Evolutionary conservation across 331 rosid species (phyloP).

Genomic region (Dryas integrifolia): DNA sequence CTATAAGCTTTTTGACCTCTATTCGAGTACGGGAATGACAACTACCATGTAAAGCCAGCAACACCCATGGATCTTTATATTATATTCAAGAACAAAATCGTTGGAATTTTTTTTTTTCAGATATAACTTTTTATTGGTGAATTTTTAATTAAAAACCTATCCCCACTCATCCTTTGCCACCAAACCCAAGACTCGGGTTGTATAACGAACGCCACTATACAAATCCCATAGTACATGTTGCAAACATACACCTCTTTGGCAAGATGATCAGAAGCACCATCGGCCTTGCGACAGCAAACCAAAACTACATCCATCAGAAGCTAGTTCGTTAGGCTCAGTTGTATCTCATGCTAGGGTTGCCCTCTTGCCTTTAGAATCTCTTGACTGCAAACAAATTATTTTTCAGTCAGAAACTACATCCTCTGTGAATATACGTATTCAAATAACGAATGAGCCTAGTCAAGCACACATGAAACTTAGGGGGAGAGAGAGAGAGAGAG

Average conservation of each 20-base stretch:
- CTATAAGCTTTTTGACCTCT: neutral
- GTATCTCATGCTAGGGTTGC: slow-evolving; percentile 76
- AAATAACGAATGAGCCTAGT: neutral
- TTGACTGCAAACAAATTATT: slow-evolving; percentile 58
- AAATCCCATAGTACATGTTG: neutral
- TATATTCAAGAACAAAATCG: neutral
- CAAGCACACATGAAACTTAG: neutral
- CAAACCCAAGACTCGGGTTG: neutral
- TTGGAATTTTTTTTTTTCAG: neutral
- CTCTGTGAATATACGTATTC: slow-evolving; percentile 14
- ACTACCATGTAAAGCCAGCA: neutral
- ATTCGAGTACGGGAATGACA: neutral
- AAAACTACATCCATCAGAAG: neutral
- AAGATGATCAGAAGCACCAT: neutral
- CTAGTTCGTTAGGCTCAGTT: neutral
- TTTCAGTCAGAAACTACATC: neutral
- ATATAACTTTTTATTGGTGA: neutral
- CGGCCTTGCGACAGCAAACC: neutral
- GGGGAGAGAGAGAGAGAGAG: slow-evolving; percentile 27
- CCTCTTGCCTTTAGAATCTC: slow-evolving; percentile 90
- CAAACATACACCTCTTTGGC: neutral
- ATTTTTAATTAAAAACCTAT: neutral
- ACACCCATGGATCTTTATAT: neutral
- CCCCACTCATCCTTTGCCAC: neutral
- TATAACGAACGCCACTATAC: neutral